Evolutionary conservation across 2,329 filamentous ascomycete species (phyloP).

Genomic region (Calonectria pseudoturangicola): DNA sequence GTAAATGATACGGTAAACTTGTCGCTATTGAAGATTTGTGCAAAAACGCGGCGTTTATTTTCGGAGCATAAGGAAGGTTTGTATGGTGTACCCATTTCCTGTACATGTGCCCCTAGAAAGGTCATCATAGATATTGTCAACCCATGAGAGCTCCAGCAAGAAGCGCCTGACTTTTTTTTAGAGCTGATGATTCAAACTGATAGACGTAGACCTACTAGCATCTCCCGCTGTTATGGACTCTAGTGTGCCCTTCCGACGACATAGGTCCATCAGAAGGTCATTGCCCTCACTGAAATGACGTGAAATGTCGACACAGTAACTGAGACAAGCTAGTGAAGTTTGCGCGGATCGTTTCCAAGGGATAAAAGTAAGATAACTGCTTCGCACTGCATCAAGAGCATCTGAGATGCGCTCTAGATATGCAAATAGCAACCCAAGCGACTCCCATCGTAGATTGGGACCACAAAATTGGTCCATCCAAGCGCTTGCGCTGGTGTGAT

Average conservation of each 20-base stretch:
- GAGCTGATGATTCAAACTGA: neutral
- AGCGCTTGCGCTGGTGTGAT: constrained; percentile 55
- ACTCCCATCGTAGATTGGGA: constrained; percentile 61
- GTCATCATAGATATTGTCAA: constrained; percentile 37
- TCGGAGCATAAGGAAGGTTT: constrained; percentile 41
- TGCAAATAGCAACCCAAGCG: constrained; percentile 59
- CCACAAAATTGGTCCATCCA: constrained; percentile 62
- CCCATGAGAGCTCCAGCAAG: constrained; percentile 35
- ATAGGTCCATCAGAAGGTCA: constrained; percentile 36
- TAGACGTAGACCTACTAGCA: constrained; percentile 36
- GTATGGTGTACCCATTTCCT: neutral
- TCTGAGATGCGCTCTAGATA: constrained; percentile 33
- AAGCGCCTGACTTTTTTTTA: constrained; percentile 14
- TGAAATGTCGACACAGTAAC: constrained; percentile 30
- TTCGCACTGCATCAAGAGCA: constrained; percentile 18
- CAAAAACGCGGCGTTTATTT: constrained; percentile 54
- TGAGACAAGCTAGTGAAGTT: constrained; percentile 26
- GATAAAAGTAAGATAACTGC: neutral
- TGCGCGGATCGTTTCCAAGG: neutral
- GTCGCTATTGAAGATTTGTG: constrained; percentile 65
- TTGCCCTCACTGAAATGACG: constrained; percentile 35
- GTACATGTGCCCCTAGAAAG: constrained; percentile 36
- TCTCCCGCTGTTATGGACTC: constrained; percentile 37
- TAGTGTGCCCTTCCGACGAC: constrained; percentile 19
- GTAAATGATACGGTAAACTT: constrained; percentile 71